phyloP scores from a whole-genome alignment of 257 asterid genomes.

The Osmanthus fragrans region DNA sequence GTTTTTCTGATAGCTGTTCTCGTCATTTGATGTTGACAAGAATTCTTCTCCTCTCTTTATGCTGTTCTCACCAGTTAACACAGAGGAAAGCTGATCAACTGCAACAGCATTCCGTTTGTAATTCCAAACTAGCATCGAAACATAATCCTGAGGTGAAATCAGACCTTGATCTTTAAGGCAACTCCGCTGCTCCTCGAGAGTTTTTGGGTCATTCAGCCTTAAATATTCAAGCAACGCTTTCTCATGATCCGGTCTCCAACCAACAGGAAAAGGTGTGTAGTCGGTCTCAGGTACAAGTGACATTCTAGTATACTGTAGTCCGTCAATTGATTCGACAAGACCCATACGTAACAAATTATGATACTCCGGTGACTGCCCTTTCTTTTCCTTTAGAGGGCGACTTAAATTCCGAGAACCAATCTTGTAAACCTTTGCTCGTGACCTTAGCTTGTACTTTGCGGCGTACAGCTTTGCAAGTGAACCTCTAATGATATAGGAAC shows the following conservation, averaged over 20 bases:
- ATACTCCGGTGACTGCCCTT: conserved; percentile 92
- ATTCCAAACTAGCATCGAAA: conserved; percentile 97
- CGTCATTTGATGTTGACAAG: conserved; percentile 47
- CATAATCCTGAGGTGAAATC: conserved; percentile 89
- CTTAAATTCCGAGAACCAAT: conserved; percentile 79
- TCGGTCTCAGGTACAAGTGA: conserved; percentile 97
- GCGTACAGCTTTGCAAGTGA: conserved; percentile 99
- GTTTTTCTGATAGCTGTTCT: conserved; percentile 25
- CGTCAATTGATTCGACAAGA: conserved; percentile 89
- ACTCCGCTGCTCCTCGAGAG: conserved; percentile 69
- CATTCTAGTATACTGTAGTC: conserved; percentile 88
- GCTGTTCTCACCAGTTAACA: conserved; percentile 29
- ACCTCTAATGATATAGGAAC: conserved; percentile 91
- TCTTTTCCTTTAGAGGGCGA: conserved; percentile 91
- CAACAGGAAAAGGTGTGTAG: conserved; percentile 77
- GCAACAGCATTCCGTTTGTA: conserved; percentile 74
- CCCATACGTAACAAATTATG: conserved; percentile 94
- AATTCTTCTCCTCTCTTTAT: conserved; percentile 35
- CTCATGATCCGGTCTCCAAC: conserved; percentile 95
- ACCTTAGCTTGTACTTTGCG: conserved; percentile 91
- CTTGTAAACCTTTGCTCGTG: conserved; percentile 93
- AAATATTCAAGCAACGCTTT: conserved; percentile 83
- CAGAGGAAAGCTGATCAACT: conserved; percentile 47
- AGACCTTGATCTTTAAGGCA: conserved; percentile 79
- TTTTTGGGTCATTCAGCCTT: conserved; percentile 62